These are phyloP conservation scores for Sporobolus alterniflorus DNA, from an alignment of 202 grass and related monocot genomes.

Conservation along the genomic window DNA sequence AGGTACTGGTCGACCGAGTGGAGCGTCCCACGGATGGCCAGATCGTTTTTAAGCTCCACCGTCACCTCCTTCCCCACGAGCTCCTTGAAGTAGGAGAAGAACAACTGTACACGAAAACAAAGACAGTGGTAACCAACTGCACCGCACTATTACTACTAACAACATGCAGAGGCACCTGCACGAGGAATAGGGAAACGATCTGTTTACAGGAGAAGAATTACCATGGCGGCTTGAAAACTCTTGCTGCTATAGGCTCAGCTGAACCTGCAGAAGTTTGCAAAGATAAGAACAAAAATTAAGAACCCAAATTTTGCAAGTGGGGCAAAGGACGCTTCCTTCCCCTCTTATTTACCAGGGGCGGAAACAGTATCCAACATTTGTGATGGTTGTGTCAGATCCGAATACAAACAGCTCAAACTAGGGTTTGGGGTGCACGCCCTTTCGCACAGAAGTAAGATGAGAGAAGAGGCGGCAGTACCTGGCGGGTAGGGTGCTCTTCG, in stretches of 20 bases:
- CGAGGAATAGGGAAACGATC: background rate
- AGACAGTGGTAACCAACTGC: background rate
- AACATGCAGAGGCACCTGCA: background rate
- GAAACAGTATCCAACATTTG: no score
- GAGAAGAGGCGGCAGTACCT: no score
- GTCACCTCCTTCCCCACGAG: slow-evolving; percentile 98
- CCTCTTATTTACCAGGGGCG: background rate
- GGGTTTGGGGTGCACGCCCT: no score
- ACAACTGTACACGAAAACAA: slow-evolving; percentile 50
- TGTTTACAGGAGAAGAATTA: background rate
- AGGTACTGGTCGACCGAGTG: slow-evolving; percentile 98
- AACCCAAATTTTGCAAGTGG: background rate
- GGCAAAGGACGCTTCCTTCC: no score
- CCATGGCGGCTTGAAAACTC: slow-evolving; percentile 24
- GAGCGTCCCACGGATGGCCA: slow-evolving; percentile 89
- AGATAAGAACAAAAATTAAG: background rate
- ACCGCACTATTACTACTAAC: background rate
- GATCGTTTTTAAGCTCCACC: slow-evolving; percentile 95
- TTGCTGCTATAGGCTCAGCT: background rate
- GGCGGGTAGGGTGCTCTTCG: no score
- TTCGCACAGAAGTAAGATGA: no score
- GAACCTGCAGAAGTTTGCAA: background rate
- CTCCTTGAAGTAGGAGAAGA: slow-evolving; percentile 99
- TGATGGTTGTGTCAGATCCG: background rate
- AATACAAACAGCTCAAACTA: background rate